phyloP scores from a whole-genome alignment of 2,329 filamentous ascomycete species.

The Hypoxylon sp. region DNA sequence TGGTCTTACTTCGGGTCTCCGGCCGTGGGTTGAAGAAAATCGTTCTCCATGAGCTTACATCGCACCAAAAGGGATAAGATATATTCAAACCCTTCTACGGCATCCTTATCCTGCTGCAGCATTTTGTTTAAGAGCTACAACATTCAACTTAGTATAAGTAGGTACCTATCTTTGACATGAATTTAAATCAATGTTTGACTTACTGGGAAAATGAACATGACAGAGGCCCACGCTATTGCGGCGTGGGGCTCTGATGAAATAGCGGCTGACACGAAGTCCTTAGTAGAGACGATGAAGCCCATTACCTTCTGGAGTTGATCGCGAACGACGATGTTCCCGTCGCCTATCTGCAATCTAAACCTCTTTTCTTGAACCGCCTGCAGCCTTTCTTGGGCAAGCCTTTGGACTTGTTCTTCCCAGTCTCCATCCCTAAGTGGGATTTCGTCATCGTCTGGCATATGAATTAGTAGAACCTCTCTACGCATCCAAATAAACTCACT shows the following conservation, averaged over 20 bases:
- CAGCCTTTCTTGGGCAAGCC: conserved; percentile 6
- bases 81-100: conserved; percentile 18
- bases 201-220: conserved; percentile 23
- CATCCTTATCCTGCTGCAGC: conserved; percentile 16
- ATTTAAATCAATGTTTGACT: neutral
- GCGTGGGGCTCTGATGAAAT: conserved; percentile 26
- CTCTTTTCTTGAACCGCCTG: neutral
- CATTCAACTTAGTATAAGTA: neutral
- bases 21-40: conserved; percentile 10
- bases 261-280: conserved; percentile 15
- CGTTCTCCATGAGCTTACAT: conserved; percentile 6
- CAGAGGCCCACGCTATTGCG: conserved; percentile 21
- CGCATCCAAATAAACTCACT: conserved; percentile 5
- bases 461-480: neutral
- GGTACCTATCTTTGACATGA: neutral
- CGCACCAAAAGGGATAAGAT: conserved; percentile 16
- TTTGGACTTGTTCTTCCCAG: conserved; percentile 20
- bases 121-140: conserved; percentile 7
- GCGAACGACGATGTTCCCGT: conserved; percentile 5
- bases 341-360: conserved; percentile 8
- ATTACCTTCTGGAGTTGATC: conserved; percentile 12
- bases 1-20: neutral
- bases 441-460: conserved; percentile 1
- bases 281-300: conserved; percentile 3
- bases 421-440: neutral